Conservation (phyloP, 257 asterid species). For the Prunella vulgaris region DNA sequence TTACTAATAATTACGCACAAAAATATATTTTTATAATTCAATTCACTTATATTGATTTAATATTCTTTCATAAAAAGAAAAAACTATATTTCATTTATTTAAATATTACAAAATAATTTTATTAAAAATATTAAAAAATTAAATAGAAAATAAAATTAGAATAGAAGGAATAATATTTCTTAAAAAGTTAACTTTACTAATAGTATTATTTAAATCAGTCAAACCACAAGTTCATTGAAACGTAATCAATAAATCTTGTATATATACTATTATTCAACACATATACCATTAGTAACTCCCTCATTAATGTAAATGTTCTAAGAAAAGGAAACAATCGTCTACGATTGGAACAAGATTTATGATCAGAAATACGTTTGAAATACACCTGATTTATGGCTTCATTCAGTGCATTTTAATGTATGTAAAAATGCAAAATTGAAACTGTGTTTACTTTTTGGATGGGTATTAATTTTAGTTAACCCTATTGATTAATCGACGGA, state of each 20-base stretch:
- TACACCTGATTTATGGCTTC: background rate
- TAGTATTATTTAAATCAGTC: background rate
- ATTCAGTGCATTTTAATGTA: background rate
- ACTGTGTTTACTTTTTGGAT: too few species aligned
- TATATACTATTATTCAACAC: background rate
- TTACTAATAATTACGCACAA: too few species aligned
- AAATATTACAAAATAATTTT: too few species aligned
- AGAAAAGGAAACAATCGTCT: background rate
- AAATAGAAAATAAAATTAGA: too few species aligned
- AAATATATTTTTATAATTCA: too few species aligned
- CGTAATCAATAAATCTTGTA: background rate
- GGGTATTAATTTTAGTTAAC: too few species aligned
- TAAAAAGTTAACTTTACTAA: background rate
- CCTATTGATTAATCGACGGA: too few species aligned
- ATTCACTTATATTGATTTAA: too few species aligned
- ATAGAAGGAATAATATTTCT: too few species aligned
- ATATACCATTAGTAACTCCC: background rate
- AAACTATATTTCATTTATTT: too few species aligned
- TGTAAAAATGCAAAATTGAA: background rate
- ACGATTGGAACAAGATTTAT: background rate
- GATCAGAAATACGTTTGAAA: background rate
- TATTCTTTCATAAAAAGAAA: too few species aligned
- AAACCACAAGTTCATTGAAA: background rate
- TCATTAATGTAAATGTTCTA: background rate
- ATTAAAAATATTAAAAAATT: too few species aligned